Evolutionary conservation across 176 grass and related monocot species (phyloP), one percentile per base, ranked within the genome.

Genomic region (Sorghum bicolor): DNA sequence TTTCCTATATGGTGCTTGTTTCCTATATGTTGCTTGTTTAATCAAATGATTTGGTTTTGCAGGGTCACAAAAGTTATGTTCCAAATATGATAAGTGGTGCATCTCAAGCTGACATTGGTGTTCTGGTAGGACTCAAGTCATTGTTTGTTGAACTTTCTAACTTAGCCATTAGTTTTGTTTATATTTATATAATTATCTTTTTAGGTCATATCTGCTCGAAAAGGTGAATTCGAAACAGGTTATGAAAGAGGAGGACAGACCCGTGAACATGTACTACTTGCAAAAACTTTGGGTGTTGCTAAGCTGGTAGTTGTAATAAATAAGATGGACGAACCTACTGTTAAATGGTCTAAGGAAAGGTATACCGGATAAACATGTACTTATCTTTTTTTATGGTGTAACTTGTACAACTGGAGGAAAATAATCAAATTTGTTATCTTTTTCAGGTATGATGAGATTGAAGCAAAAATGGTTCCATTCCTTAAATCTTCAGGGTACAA

Each of bases 11-110:
- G n/a, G n/a, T n/a, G n/a, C n/a, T n/a, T n/a, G n/a, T n/a, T n/a
- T 85, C 25, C 28, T 71, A 0, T 29, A 33, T 61, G 41, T 12
- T 68, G 47, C 80, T 86, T 67, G 5, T 71, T 86, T 61, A 79
- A 86, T 58, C 61, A 4, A 4, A 48, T 87, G 66, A 70, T 95
- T 63, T 79, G n/a, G 58, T 64, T 70, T 88, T 91, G 60, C 86
- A 97, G 95, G 95, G 95, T 70, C 95, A 97, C 78, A 97, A 97
- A 87, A 97, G 95, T 82, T 97, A 97, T 67, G 95, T 97, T 34
- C 95, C 95, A 74, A 97, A 60, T 4, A 97, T 97, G 95, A 97
- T 97, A 67, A 93, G 90, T 75, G 95, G 95, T 64, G 95, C 95
- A 78, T 97, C 95, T 89, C 95, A 97, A 93, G 95, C 95, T 82